Evolutionary conservation across 2,329 filamentous ascomycete species (phyloP), one percentile per base, ranked within the genome.

Genomic region (Trichoderma cornu-damae): DNA sequence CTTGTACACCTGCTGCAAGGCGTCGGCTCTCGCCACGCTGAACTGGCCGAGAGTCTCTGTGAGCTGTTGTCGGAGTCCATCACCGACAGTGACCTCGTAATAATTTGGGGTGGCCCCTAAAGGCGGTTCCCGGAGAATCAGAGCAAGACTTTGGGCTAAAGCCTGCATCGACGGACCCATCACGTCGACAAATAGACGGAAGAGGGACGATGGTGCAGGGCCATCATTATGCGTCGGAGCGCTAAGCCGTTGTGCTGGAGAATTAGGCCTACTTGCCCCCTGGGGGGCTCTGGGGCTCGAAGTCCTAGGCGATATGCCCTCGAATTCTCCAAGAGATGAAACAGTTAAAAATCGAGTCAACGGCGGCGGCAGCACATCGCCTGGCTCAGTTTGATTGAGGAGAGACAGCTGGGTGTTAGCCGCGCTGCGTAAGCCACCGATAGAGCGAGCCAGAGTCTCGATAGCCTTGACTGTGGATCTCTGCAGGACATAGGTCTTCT

Each of bases 161-260:
- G 90, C 94, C 70, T 94, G 92, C 86, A 96, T 95, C 0, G 90
- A 90, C 2, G 90, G 91, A 0, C 90, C 90, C 24, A 96, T 77
- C 63, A 91, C 83, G n/a, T 79, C 77, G 55, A 96, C 94, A 69
- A 96, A 96, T 4, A 89, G 78, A 14, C 89, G 84, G 66, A 96
- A 96, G 62, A 96, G 90, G 60, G 59, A 89, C 1, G 86, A 81
- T 1, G 90, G 83, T 2, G 82, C 81, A 47, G 73, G 75, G 55
- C 79, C 76, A 0, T 69, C 65, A 1, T 26, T 65, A 1, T 20
- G 24, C 6, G 38, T 14, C 18, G 26, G n/a, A 4, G 26, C 42
- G 28, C 16, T 16, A 28, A 20, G 22, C 34, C 30, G 44, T 12
- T 24, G 42, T 42, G 34, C 58, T 4, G 50, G 44, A 6, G 57